Evolutionary conservation across 179 eudicot species (phyloP).

Genomic region (Gypsophila paniculata): DNA sequence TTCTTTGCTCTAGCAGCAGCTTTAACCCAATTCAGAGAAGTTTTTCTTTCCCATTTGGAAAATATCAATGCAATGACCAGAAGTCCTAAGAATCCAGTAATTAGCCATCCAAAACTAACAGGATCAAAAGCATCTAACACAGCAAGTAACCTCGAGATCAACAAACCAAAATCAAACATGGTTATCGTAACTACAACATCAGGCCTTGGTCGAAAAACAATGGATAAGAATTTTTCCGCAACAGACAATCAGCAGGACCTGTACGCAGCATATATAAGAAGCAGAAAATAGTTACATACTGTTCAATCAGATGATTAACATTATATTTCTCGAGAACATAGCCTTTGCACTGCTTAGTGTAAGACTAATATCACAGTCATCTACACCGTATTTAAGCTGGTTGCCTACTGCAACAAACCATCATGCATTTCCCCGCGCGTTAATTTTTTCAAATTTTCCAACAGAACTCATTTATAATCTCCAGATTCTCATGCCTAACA

Average conservation of each 20-base stretch:
- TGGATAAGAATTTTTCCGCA: not conserved
- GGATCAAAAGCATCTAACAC: slow-evolving; percentile 47
- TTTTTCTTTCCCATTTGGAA: slow-evolving; percentile 66
- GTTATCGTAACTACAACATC: slow-evolving; percentile 23
- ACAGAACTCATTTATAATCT: not conserved
- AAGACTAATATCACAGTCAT: too few species aligned
- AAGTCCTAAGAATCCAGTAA: slow-evolving; percentile 67
- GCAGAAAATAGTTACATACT: not conserved
- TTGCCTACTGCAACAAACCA: not conserved
- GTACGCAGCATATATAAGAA: not conserved
- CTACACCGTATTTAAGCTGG: not conserved
- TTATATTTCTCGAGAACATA: not conserved
- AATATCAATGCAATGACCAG: slow-evolving; percentile 51
- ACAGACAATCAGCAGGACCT: slow-evolving; percentile 11
- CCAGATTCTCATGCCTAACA: not conserved
- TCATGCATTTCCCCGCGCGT: not conserved
- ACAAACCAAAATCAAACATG: slow-evolving; percentile 52
- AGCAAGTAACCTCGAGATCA: slow-evolving; percentile 42
- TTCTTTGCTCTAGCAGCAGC: slow-evolving; percentile 81
- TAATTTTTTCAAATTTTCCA: not conserved
- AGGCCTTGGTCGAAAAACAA: slow-evolving; percentile 8
- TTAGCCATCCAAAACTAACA: slow-evolving; percentile 56
- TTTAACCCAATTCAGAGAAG: slow-evolving; percentile 78
- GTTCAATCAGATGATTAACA: not conserved
- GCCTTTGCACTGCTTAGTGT: not conserved